Evolutionary conservation across 2,329 filamentous ascomycete species (phyloP), one percentile per base, ranked within the genome.

Genomic region (Alternaria panax): DNA sequence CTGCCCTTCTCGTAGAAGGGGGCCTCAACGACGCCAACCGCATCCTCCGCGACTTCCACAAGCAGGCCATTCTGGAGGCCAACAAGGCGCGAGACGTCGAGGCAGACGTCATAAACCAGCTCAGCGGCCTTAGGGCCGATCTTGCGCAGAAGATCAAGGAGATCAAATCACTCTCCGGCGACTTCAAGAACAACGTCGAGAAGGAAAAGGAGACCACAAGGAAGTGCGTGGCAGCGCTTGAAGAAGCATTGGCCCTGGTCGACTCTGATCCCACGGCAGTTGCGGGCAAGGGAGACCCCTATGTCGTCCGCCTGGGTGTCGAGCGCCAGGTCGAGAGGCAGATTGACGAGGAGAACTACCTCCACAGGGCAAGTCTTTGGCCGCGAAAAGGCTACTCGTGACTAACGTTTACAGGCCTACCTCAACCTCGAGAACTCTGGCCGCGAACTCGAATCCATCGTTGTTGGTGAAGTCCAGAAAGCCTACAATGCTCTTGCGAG

Each of bases 141-240:
- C 83, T 99, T 18, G 90, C 91, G 62, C 92, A 96, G 77, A 99
- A 99, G 82, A 96, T 96, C 78, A 99, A 98, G 79, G 95, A 99
- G 80, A 99, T 99, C 81, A 97, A 96, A 81, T 90, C 88, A 67
- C 83, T 99, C 16, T 91, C 92, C 6, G 91, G 93, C 16, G 95
- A 99, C 78, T 99, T 99, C 81, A 97, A 97, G 80, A 99, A 97
- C 75, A 91, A 90, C 0, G 93, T 99, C 9, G 92, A 97, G 25
- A 97, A 94, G 80, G 95, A 98, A 79, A 94, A 96, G 82, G 93
- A 97, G 20, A 82, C 78, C 18, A 97, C 95, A 0, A 86, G 89
- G 62, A 92, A 88, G 75, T 90, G 90, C 16, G 92, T 98, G 25
- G 88, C 89, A 53, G 84, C 88, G 30, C 83, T 97, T n/a, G 90